Conservation (phyloP, 2,329 filamentous ascomycete species). For the Pseudopithomyces chartarum region DNA sequence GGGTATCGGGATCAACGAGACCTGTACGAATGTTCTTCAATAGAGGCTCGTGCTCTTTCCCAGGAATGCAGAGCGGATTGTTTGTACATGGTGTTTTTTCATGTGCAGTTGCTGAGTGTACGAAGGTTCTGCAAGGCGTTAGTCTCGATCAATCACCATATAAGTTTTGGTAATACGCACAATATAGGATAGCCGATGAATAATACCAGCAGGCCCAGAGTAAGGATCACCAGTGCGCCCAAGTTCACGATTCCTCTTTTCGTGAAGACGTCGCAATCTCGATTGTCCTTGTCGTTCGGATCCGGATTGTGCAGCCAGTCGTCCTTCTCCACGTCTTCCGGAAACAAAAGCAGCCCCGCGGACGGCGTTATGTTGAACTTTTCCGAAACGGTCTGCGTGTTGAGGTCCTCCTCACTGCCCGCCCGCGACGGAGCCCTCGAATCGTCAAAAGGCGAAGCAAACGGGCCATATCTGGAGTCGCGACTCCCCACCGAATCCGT, state of each 20-base stretch:
- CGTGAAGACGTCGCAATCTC: constrained; percentile 69
- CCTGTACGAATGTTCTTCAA: constrained; percentile 65
- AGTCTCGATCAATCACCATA: constrained; percentile 6
- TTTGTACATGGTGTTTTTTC: constrained; percentile 45
- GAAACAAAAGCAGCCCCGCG: constrained; percentile 68
- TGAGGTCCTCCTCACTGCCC: constrained; percentile 69
- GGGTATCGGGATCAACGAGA: constrained; percentile 72
- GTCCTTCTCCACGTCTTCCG: constrained; percentile 75
- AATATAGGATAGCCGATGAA: constrained; percentile 73
- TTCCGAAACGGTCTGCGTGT: constrained; percentile 74
- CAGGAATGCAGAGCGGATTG: constrained; percentile 57
- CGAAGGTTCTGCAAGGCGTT: constrained; percentile 59
- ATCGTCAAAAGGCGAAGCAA: constrained; percentile 63
- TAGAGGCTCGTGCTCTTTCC: constrained; percentile 54
- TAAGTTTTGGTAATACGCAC: constrained; percentile 53
- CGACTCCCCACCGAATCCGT: constrained; percentile 61
- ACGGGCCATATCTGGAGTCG: constrained; percentile 57
- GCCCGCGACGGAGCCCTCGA: constrained; percentile 63
- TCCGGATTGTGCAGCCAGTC: constrained; percentile 75
- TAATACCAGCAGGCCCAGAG: constrained; percentile 64
- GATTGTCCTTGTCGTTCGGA: constrained; percentile 64
- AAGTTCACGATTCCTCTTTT: constrained; percentile 68
- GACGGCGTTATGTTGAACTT: constrained; percentile 75
- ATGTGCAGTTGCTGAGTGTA: constrained; percentile 50
- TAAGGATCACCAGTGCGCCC: constrained; percentile 65